These are phyloP conservation scores for Phytophthora syringae DNA, from an alignment of 352 stramenopile species.

Conservation along the genomic window DNA sequence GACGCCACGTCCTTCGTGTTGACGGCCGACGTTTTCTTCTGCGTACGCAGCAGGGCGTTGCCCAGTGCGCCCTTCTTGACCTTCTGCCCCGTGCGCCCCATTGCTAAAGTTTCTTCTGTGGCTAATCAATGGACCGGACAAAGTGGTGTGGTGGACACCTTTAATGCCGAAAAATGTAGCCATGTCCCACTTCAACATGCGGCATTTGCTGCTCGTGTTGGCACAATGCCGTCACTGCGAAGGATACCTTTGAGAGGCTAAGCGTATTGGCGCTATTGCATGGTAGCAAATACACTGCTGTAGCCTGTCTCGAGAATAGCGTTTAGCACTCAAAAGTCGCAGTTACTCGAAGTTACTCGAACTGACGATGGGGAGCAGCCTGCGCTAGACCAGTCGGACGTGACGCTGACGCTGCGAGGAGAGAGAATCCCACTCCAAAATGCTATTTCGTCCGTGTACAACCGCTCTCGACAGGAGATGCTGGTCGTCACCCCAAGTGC, in stretches of 20 bases:
- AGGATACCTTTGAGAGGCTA: no score
- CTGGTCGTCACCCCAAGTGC: constrained; percentile 43
- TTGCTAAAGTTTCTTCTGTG: constrained; percentile 25
- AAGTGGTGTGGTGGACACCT: neutral
- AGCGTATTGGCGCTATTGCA: neutral
- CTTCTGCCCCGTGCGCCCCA: constrained; percentile 81
- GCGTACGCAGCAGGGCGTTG: constrained; percentile 75
- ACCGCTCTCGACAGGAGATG: constrained; percentile 38
- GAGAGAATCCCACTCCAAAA: constrained; percentile 49
- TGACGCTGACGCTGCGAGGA: constrained; percentile 59
- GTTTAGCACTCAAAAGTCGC: constrained; percentile 6
- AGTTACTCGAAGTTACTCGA: neutral
- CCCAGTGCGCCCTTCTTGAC: constrained; percentile 77
- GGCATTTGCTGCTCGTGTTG: neutral
- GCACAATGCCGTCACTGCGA: no score
- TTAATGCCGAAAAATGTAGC: neutral
- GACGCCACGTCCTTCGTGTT: constrained; percentile 78
- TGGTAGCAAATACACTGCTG: no score
- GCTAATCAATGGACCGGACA: constrained; percentile 29
- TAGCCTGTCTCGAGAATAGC: neutral
- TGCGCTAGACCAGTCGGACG: neutral
- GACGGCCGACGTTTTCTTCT: constrained; percentile 77
- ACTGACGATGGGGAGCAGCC: neutral
- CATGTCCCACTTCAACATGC: constrained; percentile 16
- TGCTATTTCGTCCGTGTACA: constrained; percentile 51